A percentile compares a stretch with the other conserved stretches of the same genome.
These are phyloP conservation scores for Discostella stelligera DNA, from an alignment of 352 stramenopile species.

Conservation along the genomic window DNA sequence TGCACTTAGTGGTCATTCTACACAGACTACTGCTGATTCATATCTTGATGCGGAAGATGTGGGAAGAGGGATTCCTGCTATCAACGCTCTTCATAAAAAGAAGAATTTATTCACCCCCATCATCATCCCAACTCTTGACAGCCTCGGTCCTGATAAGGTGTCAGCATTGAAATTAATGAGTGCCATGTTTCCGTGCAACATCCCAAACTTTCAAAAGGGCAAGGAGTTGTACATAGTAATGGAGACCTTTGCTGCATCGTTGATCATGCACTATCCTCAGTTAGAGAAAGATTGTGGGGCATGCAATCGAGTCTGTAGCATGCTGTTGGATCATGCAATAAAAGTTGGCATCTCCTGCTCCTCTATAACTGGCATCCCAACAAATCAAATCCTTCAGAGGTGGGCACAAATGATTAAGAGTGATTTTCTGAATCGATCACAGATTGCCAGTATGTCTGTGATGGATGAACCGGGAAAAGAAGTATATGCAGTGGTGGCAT, in stretches of 20 bases:
- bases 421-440: background rate
- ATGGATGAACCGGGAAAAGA: background rate
- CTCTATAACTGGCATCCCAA: background rate
- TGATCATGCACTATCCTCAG: background rate
- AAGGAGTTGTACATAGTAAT: background rate
- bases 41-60: constrained; percentile 1
- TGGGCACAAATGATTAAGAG: background rate
- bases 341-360: background rate
- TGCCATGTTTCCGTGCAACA: constrained; percentile 7
- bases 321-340: background rate
- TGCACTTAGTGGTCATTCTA: background rate
- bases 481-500: background rate
- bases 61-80: background rate
- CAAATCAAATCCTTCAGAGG: background rate
- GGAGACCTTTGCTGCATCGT: constrained; percentile 1
- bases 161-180: background rate
- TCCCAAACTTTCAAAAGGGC: background rate
- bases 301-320: background rate
- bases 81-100: constrained; percentile 4
- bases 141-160: background rate
- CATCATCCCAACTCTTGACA: constrained; percentile 1
- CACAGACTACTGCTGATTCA: background rate
- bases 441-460: background rate
- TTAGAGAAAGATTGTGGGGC: background rate
- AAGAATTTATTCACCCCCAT: constrained; percentile 1